A percentile compares a stretch with the other conserved stretches of the same genome.
phyloP scores from a whole-genome alignment of 257 asterid genomes.

The Solanum paucissectum region DNA sequence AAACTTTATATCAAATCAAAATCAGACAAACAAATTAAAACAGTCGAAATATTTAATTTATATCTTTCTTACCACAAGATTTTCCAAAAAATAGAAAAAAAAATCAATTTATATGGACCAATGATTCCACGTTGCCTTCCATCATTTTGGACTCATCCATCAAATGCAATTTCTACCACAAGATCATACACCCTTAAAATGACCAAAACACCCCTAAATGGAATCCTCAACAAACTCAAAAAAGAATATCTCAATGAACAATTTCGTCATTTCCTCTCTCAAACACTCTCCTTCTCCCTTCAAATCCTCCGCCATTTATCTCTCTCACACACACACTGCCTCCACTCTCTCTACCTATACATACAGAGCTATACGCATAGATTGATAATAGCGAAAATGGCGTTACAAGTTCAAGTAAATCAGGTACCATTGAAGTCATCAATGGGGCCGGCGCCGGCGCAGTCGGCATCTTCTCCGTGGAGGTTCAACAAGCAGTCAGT shows the following conservation, averaged over 20 bases:
- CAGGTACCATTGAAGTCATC: slow-evolving; percentile 32
- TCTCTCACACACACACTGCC: not conserved
- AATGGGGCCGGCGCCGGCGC: not conserved
- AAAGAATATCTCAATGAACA: slow-evolving; percentile 13
- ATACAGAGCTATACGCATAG: not conserved
- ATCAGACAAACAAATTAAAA: not conserved
- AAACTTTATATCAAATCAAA: too few species aligned
- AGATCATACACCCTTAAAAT: not conserved
- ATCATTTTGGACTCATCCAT: not conserved
- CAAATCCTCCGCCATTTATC: slow-evolving; percentile 3
- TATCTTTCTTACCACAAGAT: not conserved
- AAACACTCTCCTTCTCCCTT: slow-evolving; percentile 1
- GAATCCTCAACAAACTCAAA: not conserved
- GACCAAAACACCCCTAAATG: not conserved
- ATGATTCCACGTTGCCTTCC: not conserved
- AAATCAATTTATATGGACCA: not conserved
- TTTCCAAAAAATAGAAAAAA: not conserved
- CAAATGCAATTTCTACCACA: not conserved
- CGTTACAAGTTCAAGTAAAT: slow-evolving; percentile 50
- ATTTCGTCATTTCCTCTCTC: slow-evolving; percentile 12
- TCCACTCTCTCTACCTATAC: not conserved
- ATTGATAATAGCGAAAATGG: slow-evolving; percentile 25
- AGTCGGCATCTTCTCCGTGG: slow-evolving; percentile 9
- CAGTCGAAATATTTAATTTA: rapidly evolving
- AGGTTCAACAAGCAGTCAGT: slow-evolving; percentile 25